A percentile compares a stretch with the other conserved stretches of the same genome.
phyloP scores from a whole-genome alignment of 352 stramenopile genomes.

The Phytophthora megakarya region DNA sequence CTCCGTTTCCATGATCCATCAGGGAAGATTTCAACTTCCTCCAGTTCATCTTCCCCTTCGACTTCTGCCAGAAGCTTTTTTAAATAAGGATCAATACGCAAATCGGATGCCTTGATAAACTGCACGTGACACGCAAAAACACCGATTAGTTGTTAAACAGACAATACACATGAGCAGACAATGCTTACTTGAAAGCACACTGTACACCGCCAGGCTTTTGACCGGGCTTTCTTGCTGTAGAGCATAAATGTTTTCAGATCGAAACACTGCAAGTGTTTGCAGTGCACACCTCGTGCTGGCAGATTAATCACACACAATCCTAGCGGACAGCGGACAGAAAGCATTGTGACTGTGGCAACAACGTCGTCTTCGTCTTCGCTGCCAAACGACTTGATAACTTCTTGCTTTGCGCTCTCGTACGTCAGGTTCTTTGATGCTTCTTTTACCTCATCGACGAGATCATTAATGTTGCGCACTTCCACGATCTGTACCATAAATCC shows the following conservation, averaged over 20 bases:
- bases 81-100: slow-evolving; percentile 90
- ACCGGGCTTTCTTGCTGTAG: slow-evolving; percentile 89
- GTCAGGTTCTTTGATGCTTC: slow-evolving; percentile 66
- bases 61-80: slow-evolving; percentile 89
- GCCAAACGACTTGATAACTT: slow-evolving; percentile 83
- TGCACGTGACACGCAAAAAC: slow-evolving; percentile 27
- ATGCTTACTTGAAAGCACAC: slow-evolving; percentile 87
- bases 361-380: slow-evolving; percentile 84
- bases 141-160: slow-evolving; percentile 13
- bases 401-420: slow-evolving; percentile 72
- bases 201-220: slow-evolving; percentile 90
- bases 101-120: slow-evolving; percentile 90
- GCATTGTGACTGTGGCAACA: slow-evolving; percentile 83
- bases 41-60: slow-evolving; percentile 75
- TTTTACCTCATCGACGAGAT: slow-evolving; percentile 67
- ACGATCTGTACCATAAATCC: slow-evolving; percentile 80
- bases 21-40: slow-evolving; percentile 91
- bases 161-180: not conserved
- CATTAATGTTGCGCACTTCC: slow-evolving; percentile 63
- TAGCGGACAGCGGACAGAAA: slow-evolving; percentile 90
- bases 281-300: slow-evolving; percentile 89
- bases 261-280: slow-evolving; percentile 96
- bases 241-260: slow-evolving; percentile 93
- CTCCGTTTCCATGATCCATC: slow-evolving; percentile 84
- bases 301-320: slow-evolving; percentile 88